phyloP scores from a whole-genome alignment of 2,329 filamentous ascomycete genomes.

The Phyllachora maydis region DNA sequence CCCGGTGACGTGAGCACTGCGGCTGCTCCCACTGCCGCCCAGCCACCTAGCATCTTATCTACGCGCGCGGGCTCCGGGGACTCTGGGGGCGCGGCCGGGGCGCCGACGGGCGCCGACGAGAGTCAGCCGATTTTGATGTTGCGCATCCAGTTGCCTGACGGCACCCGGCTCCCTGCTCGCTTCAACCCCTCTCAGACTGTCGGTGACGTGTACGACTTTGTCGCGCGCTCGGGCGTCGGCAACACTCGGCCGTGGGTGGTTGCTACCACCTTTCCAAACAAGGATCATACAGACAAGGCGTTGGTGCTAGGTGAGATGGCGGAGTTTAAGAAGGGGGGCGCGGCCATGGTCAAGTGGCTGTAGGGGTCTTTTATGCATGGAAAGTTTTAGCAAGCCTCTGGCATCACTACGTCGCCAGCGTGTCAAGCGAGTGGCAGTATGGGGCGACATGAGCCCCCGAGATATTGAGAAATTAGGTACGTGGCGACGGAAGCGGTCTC shows the following conservation, averaged over 20 bases:
- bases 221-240: conserved; percentile 39
- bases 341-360: conserved; percentile 40
- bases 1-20: conserved; percentile 28
- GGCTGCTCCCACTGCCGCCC: conserved; percentile 12
- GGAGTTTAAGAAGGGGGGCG: conserved; percentile 46
- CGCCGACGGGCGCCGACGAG: conserved; percentile 33
- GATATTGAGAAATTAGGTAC: no score
- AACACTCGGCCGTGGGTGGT: conserved; percentile 46
- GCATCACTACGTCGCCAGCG: no score
- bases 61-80: no score
- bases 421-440: no score
- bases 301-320: conserved; percentile 35
- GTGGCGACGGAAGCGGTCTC: no score
- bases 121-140: conserved; percentile 49
- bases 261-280: conserved; percentile 67
- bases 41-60: conserved; percentile 2
- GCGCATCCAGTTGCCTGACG: conserved; percentile 61
- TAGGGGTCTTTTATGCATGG: no score
- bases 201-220: conserved; percentile 57
- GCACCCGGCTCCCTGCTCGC: conserved; percentile 53
- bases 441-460: no score
- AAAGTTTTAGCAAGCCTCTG: not conserved
- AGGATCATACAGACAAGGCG: conserved; percentile 52
- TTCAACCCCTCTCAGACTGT: conserved; percentile 69
- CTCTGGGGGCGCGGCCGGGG: no score